Evolutionary conservation across 768 basidiomycete genomes (phyloP), one percentile per base, ranked within the genome.

Genomic region (Phaeotremella fagi): DNA sequence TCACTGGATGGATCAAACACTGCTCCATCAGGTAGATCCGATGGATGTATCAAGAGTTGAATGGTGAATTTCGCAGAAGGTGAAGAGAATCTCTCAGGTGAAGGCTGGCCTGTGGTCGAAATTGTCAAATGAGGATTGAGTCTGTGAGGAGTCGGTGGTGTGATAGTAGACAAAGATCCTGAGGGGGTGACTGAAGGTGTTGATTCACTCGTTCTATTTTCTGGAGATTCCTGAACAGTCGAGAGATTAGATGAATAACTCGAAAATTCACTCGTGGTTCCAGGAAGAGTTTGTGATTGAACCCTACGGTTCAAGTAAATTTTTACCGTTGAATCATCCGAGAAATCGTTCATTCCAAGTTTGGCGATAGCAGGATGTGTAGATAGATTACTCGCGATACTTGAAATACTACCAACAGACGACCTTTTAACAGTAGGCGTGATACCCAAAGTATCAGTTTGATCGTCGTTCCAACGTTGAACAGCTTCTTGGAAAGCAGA

Each of bases 341-440:
- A 88, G 69, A 92, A 98, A 71, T 98, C 95, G 64, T 92, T 95
- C 90, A 95, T 94, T 41, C 87, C 83, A 35, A 98, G 77, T 70
- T 87, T 88, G 68, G 83, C 85, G 75, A 98, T 99, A 15, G 95
- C 92, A 16, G 94, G 92, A 68, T 97, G 89, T 82, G 88, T 85
- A 3, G 87, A 88, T 24, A 98, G 79, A 68, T 92, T 91, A 69
- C 88, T 91, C 28, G 86, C 81, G 22, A 99, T 79, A n/a, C 90
- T 92, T 65, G 84, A 90, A 63, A 99, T 92, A 70, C 89, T 92
- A 33, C 90, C 88, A 49, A 97, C 83, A 57, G 87, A 90, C 61
- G 88, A 90, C 53, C 94, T 78, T 76, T 97, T 97, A 49, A 99
- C 88, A 60, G 87, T 88, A 4, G 63, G 64, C 1, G 57, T 62